Percentiles rank a stretch among this genome's conserved stretches.
These are phyloP conservation scores for Stachybotrys echinatus DNA, from an alignment of 2,329 filamentous ascomycete genomes.

Conservation along the genomic window DNA sequence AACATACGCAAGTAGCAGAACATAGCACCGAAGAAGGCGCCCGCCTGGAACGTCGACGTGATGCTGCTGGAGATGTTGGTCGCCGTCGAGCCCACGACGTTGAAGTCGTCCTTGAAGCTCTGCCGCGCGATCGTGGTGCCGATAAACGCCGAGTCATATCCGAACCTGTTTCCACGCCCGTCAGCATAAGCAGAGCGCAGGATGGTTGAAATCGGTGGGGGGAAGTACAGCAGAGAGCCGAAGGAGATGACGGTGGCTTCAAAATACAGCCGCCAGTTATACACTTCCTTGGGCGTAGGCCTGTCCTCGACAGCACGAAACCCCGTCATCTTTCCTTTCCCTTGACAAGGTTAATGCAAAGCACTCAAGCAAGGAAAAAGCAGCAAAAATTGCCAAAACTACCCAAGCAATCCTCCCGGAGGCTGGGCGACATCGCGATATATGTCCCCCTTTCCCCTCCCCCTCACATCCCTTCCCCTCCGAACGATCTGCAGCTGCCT, in stretches of 20 bases:
- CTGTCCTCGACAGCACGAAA: constrained; percentile 47
- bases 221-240: constrained; percentile 36
- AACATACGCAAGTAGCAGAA: constrained; percentile 34
- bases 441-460: too few species aligned
- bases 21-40: constrained; percentile 48
- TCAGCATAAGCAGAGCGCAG: neutral
- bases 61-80: constrained; percentile 35
- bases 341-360: neutral
- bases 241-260: constrained; percentile 43
- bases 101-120: constrained; percentile 39
- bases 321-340: constrained; percentile 30
- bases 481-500: too few species aligned
- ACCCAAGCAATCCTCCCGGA: too few species aligned
- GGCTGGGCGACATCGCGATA: too few species aligned
- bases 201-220: too few species aligned
- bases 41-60: constrained; percentile 41
- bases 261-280: constrained; percentile 46
- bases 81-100: constrained; percentile 19
- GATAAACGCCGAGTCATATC: constrained; percentile 49
- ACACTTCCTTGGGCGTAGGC: constrained; percentile 50
- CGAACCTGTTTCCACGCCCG: constrained; percentile 30
- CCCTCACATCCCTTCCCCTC: too few species aligned
- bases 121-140: constrained; percentile 46
- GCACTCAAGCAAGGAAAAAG: neutral
- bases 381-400: neutral